Evolutionary conservation across 169 alveolate species (phyloP).

Genomic region (Plasmodium fragile): DNA sequence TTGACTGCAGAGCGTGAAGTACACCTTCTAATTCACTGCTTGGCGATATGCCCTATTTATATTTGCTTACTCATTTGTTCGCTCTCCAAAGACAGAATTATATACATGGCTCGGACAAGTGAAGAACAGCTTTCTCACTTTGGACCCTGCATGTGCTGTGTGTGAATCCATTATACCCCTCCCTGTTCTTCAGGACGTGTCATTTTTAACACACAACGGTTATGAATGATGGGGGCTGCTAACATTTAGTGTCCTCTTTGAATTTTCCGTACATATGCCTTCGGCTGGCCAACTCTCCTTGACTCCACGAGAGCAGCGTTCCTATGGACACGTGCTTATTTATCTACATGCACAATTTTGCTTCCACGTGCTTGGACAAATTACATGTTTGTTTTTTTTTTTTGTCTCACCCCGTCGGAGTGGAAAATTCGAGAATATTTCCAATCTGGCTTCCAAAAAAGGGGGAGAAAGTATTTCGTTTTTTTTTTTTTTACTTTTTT

Average conservation of each 20-base stretch:
- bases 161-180: neutral
- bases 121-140: neutral
- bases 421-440: neutral
- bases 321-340: neutral
- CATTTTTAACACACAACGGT: neutral
- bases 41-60: neutral
- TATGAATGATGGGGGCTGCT: neutral
- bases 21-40: neutral
- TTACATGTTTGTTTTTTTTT: neutral
- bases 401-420: neutral
- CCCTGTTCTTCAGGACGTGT: neutral
- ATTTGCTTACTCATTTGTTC: neutral
- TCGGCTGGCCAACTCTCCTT: neutral
- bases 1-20: neutral
- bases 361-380: neutral
- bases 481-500: neutral
- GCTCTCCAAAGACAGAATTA: neutral
- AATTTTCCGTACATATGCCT: neutral
- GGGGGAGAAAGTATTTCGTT: neutral
- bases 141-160: neutral
- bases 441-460: neutral
- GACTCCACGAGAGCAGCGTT: neutral
- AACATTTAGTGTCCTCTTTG: neutral
- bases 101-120: neutral
- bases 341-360: neutral